Percentiles rank a stretch among this genome's conserved stretches.
These are phyloP conservation scores for Lobosporangium transversale DNA, from an alignment of 192 early-diverging fungal genomes.

Conservation along the genomic window DNA sequence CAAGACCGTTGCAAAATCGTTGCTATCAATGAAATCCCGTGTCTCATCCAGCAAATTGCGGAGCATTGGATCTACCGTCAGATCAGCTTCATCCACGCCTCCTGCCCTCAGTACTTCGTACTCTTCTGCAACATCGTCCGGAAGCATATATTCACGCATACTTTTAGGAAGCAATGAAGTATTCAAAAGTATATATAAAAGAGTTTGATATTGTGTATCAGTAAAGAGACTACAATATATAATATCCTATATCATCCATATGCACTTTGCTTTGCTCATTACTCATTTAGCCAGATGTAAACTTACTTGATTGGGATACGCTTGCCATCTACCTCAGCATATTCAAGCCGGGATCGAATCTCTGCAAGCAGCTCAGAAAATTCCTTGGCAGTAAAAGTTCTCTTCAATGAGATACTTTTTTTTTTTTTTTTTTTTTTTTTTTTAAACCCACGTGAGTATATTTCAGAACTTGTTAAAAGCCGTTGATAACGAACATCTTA, in stretches of 20 bases:
- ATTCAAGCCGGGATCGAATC: slow-evolving; percentile 68
- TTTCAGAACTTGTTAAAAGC: neutral
- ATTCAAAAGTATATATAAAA: slow-evolving; percentile 1
- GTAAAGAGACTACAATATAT: no score
- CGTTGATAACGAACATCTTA: neutral
- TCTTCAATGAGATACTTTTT: slow-evolving; percentile 71
- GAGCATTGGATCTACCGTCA: slow-evolving; percentile 69
- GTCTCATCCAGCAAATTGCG: slow-evolving; percentile 85
- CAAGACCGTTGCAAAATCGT: slow-evolving; percentile 60
- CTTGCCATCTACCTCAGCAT: slow-evolving; percentile 45
- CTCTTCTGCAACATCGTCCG: slow-evolving; percentile 68
- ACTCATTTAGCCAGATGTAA: no score
- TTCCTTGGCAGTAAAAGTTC: slow-evolving; percentile 69
- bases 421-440: no score
- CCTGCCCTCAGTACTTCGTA: slow-evolving; percentile 67
- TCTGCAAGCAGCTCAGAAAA: slow-evolving; percentile 62
- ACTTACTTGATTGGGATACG: slow-evolving; percentile 46
- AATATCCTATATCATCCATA: neutral
- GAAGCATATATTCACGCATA: slow-evolving; percentile 69
- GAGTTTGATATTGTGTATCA: no score
- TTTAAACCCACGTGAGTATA: no score
- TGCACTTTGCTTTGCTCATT: no score
- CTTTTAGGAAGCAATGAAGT: slow-evolving; percentile 48
- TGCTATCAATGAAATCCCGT: slow-evolving; percentile 85
- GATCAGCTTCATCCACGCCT: slow-evolving; percentile 55